Evolutionary conservation across 164 flowering plant species (phyloP).

Genomic region (Tetrastigma voinierianum): DNA sequence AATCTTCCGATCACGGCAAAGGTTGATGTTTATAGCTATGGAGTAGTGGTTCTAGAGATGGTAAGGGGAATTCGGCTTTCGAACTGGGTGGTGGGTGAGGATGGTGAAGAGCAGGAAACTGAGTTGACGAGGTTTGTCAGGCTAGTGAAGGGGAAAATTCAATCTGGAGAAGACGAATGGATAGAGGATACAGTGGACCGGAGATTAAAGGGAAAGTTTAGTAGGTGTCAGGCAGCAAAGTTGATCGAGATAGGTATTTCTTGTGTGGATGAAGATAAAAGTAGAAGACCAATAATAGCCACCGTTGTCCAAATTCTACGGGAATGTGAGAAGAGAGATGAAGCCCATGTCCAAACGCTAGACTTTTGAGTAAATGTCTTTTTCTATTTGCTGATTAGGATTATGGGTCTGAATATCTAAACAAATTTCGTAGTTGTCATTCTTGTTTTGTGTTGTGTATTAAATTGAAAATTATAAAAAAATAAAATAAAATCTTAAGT

Average conservation of each 20-base stretch:
- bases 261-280: constrained; percentile 27
- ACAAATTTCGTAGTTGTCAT: no score
- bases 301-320: constrained; percentile 7
- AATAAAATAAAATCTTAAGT: no score
- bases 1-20: constrained; percentile 32
- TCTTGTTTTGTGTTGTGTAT: no score
- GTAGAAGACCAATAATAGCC: constrained; percentile 23
- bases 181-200: constrained; percentile 29
- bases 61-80: constrained; percentile 26
- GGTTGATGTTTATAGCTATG: constrained; percentile 38
- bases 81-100: constrained; percentile 14
- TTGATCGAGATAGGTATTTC: constrained; percentile 25
- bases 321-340: constrained; percentile 10
- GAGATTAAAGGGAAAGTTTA: constrained; percentile 22
- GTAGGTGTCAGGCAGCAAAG: constrained; percentile 13
- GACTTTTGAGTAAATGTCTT: no score
- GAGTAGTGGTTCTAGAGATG: constrained; percentile 32
- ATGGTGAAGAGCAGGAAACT: constrained; percentile 16
- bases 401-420: no score
- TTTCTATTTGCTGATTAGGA: no score
- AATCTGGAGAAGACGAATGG: constrained; percentile 20
- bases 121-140: constrained; percentile 20
- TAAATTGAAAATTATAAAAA: no score
- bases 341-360: no score
- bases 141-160: constrained; percentile 19